Evolutionary conservation across 2,329 filamentous ascomycete species (phyloP), one percentile per base, ranked within the genome.

Genomic region (Penicillium sp.): DNA sequence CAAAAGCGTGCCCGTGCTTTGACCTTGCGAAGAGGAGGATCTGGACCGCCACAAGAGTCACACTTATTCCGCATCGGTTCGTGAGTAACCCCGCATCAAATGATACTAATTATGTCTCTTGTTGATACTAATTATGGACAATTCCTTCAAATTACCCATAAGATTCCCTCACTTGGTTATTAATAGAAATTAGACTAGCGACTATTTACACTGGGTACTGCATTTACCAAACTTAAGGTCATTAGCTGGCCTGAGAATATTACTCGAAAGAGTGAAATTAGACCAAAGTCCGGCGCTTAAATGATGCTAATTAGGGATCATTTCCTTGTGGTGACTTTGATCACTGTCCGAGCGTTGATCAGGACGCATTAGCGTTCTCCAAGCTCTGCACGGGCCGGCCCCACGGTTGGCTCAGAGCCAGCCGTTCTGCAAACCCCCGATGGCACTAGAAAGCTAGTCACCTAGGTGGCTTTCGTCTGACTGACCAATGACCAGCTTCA

Each of bases 361-460:
- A 51, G 57, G 36, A 47, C 47, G 37, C 50, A 60, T 54, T 49
- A 50, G 54, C 43, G 39, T n/a, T 51, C 53, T 55, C 41, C 47
- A 33, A 40, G 22, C 44, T 37, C 51, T 60, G 59, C 55, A 56
- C 52, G 60, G 54, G 27, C 56, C 50, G 55, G 46, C 24, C 51
- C 47, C 50, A 55, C 56, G 47, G 27, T 46, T 46, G 43, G 43
- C 22, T 46, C 43, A 46, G 22, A 46, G 27, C 43, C 6, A 31
- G 43, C 43, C 43, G 43, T 27, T 27, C 43, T 46, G 27, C 43
- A 46, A 31, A 46, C 18, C 13, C 19, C 19, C 27, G 27, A 46
- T 46, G 43, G 16, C 22, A 16, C 9, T 18, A 46, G 43, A 46
- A 46, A 46, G 22, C 43, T 46, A 46, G 43, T 16, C 22, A 14